These are phyloP conservation scores for Trametes sanguinea DNA, from an alignment of 768 basidiomycete genomes.

Conservation along the genomic window DNA sequence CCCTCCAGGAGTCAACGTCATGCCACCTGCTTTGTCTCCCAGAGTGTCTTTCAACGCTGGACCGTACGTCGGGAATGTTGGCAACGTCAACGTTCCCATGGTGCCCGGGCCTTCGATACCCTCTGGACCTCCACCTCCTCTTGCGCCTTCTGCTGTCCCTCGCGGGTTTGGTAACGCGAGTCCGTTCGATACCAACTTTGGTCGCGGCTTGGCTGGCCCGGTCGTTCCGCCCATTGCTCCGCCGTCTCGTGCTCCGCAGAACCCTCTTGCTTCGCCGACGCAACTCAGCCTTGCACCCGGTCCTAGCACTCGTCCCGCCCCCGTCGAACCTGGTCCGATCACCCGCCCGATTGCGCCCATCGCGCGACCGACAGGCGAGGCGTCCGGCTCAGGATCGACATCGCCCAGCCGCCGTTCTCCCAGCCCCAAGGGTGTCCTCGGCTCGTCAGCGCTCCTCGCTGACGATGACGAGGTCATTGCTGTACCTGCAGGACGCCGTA, in stretches of 20 bases:
- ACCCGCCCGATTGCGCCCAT: constrained; percentile 66
- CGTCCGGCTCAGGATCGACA: constrained; percentile 57
- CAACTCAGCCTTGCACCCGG: constrained; percentile 47
- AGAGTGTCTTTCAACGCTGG: constrained; percentile 50
- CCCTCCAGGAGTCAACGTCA: constrained; percentile 42
- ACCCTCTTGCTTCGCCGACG: constrained; percentile 38
- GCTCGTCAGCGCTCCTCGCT: constrained; percentile 75
- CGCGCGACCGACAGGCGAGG: constrained; percentile 56
- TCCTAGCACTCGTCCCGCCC: constrained; percentile 47
- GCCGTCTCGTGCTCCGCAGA: constrained; percentile 35
- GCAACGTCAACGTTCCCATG: constrained; percentile 30
- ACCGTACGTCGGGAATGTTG: constrained; percentile 52
- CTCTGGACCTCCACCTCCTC: constrained; percentile 45
- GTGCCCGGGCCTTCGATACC: constrained; percentile 47
- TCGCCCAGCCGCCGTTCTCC: constrained; percentile 55
- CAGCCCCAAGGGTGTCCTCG: constrained; percentile 66
- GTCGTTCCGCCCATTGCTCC: constrained; percentile 36
- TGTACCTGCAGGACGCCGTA: constrained; percentile 45
- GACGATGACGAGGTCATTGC: constrained; percentile 81
- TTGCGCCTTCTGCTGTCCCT: constrained; percentile 57
- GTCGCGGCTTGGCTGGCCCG: constrained; percentile 41
- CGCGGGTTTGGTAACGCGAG: constrained; percentile 51
- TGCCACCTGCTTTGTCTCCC: constrained; percentile 55
- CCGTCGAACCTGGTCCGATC: constrained; percentile 59
- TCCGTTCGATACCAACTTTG: constrained; percentile 56